Evolutionary conservation across 2,329 filamentous ascomycete species (phyloP).

Genomic region (Fusarium secorum): DNA sequence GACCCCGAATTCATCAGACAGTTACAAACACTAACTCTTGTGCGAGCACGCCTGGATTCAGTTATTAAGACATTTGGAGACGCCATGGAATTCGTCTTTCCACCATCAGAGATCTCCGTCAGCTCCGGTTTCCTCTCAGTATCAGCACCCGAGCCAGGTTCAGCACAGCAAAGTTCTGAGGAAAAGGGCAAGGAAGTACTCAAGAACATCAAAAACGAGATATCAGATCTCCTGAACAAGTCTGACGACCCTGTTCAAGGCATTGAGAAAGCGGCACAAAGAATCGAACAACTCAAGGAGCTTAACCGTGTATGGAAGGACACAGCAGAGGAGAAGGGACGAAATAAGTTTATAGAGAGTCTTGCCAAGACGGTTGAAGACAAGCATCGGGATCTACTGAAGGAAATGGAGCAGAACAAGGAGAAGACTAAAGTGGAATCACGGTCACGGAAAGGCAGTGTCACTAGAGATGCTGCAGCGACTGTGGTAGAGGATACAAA

Average conservation of each 20-base stretch:
- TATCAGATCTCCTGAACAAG: constrained; percentile 69
- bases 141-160: constrained; percentile 80
- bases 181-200: constrained; percentile 88
- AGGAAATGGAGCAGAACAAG: constrained; percentile 58
- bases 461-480: constrained; percentile 38
- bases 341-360: constrained; percentile 81
- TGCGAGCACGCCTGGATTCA: constrained; percentile 83
- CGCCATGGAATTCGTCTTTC: constrained; percentile 93
- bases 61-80: constrained; percentile 93
- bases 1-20: constrained; percentile 77
- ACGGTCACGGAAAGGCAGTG: constrained; percentile 49
- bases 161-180: constrained; percentile 72
- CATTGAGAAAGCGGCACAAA: constrained; percentile 74
- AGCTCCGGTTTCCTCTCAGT: constrained; percentile 89
- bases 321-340: constrained; percentile 92
- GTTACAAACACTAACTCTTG: constrained; percentile 81
- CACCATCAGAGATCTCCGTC: constrained; percentile 85
- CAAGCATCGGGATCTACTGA: constrained; percentile 61
- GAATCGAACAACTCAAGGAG: constrained; percentile 80
- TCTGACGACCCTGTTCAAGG: constrained; percentile 68
- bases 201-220: constrained; percentile 73
- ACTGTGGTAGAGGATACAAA: constrained; percentile 51
- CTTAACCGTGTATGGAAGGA: constrained; percentile 88
- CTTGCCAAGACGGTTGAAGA: constrained; percentile 87
- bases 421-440: constrained; percentile 48